Base-by-base conservation (phyloP, 805 yeast genomes). In the Monosporozyma aquatica region DNA sequence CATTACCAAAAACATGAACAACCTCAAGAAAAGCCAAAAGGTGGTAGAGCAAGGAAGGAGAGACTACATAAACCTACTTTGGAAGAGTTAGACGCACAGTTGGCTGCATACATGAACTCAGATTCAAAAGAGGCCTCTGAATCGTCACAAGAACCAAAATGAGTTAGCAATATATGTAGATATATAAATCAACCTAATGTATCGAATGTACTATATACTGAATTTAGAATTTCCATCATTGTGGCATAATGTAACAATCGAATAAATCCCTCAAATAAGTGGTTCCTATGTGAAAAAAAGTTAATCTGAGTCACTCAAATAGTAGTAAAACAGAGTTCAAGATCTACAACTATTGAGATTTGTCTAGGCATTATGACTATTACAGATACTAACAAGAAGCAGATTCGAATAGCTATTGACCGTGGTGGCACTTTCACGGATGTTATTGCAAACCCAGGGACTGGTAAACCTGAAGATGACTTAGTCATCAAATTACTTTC, bases 401-500 rank as follows among this genome's bases (percentile, higher is more conserved):
- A 26, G 8, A 56, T 63, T 37, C 61, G 65, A 46, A 70, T 71
- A 14, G 73, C 76, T 5, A 67, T 71, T 34, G 75, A 72, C 50
- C 62, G 90, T 48, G 97, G 97, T 48, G 97, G 97, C 44, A 89
- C 97, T 0, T 87, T 87, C 67, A 86, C 95, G 0, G 97, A 86
- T 54, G 71, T 82, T 62, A 64, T 78, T 42, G 74, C 72, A 10
- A 70, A 68, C 48, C 67, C 69, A 49, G 66, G 76, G 56, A 54
- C 69, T 13, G 72, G 71, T 29, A 62, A 70, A 46, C 65, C 61
- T 23, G 69, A 70, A 37, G 75, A 72, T 30, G 89, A 82, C 54
- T 71, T 75, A 28, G 78, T 84, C 2, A 72, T 89, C 59, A 89
- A 89, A 60, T 66, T 89, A 23, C 68, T 89, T 20, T 86, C 95